Base-by-base conservation (phyloP, 345 rosid species). In the Trapa bicornis region DNA sequence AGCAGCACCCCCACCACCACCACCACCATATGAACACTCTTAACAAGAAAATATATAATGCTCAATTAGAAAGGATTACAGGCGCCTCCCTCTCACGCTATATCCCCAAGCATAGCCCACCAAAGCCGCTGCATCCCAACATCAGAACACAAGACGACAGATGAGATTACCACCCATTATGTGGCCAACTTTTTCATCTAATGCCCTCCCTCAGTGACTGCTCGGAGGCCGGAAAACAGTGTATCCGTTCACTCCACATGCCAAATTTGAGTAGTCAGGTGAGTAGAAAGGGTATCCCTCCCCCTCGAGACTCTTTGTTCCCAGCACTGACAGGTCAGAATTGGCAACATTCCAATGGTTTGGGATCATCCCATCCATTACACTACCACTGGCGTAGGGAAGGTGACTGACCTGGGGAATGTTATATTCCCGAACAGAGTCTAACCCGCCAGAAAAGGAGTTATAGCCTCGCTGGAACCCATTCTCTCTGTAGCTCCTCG, bases 211-310 rank as follows among this genome's bases (percentile, higher is more conserved):
- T 86, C 84, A 92, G 68, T 80, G 90, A 37, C 97, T 89, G 47
- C 82, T 86, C 35, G 93, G 86, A 65, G 97, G 93, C 73, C 87
- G 80, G 79, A 75, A 88, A 65, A 78, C 83, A 6, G 83, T 68
- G 68, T 84, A 85, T 37, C 94, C 82, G 67, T 83, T 90, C 73
- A 81, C 79, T 38, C 86, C 74, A 70, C 83, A 72, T 32, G 98
- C 77, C 79, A 81, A 57, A 75, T 84, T 86, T 38, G 90, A 68
- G 65, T 81, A 82, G 16, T 82, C 88, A 0, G 85, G 81, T 16
- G 65, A 58, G 41, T 54, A 83, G 68, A 74, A 84, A 4, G 83
- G 85, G 67, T 83, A 75, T 35, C 79, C 77, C 37, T 85, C 91
- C 47, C 77, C 77, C 29, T 86, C 87, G 1, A 77, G 70, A 45